Base-by-base conservation (phyloP, 2,329 filamentous ascomycete species). In the Nigrospora sphaerica region DNA sequence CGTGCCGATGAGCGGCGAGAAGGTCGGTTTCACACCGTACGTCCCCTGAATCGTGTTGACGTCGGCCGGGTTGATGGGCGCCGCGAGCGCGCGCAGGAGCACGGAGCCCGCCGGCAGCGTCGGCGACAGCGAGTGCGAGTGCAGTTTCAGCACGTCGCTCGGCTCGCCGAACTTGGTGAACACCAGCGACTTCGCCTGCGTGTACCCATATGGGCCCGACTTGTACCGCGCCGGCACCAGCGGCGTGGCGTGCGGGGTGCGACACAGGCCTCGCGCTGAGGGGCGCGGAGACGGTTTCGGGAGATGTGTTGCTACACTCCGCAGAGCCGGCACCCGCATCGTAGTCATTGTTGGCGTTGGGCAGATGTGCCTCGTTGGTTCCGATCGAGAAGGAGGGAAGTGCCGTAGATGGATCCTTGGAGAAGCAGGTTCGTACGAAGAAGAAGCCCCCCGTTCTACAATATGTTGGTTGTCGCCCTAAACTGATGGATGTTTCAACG, bases 1-100 rank as follows among this genome's bases (percentile, higher is more conserved):
- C 0, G 91, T 96, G 47, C 90, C 87, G 46, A 98, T 80, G 1
- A 80, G 68, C 6, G 82, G 83, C 16, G 81, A 83, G 67, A 95
- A 91, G 39, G 78, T 72, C 0, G 91, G 90, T 63, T 89, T 89
- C 39, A 83, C 83, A 51, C 92, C 92, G 71, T 98, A 98, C 4
- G 92, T 90, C 54, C 93, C 93, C 73, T 98, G 93, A 60, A 98
- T 88, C 59, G 92, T 92, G 74, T 98, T 98, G 67, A 98, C 88
- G 70, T 98, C 93, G 60, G 93, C 91, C 19, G 93, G 93, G 71
- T 98, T 98, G 66, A 98, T 88, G 47, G 93, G 89, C 1, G 90
- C 83, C 32, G 91, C 88, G 58, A 98, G 87, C 58, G 93, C 85
- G 65, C 89, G 88, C 49, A 98, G 74, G 46, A 92, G 90, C 55